Evolutionary conservation across 768 basidiomycete genomes (phyloP), one percentile per base, ranked within the genome.

Genomic region (Russula abietina): DNA sequence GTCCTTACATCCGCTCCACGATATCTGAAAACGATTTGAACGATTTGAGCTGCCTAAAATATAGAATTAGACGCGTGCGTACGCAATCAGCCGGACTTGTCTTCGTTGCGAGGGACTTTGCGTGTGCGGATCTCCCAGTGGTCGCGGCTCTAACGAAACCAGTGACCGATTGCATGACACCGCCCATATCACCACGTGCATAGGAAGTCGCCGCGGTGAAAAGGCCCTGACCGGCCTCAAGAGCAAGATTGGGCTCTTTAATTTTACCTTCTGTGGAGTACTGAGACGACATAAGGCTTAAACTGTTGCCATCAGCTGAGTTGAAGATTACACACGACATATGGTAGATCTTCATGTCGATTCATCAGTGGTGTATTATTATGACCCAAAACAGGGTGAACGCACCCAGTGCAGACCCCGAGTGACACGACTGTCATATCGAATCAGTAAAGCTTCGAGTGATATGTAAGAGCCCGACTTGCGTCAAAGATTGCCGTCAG

Each of bases 221-320:
- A 4, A 97, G 76, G 9, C 91, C 92, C 70, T 91, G 84, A 0
- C 93, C 94, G 4, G 95, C 94, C 71, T 91, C 93, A 10, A 86
- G 81, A 12, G 86, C 85, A 17, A 93, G 76, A 71, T 97, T 95
- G 38, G 95, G 93, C 71, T 97, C 93, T 73, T 98, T 97, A 71
- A 98, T 76, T 71, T 91, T 93, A 54, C 94, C 94, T 76, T 98
- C 93, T 8, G 93, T 96, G 24, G 93, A 93, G 75, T 98, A 98
- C 85, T 90, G 59, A 12, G 17, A 46, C 38, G 2, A 26, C 19
- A 46, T 32, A 48, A 46, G 24, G 16, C 12, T n/a, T 28, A 3
- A 32, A 30, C 14, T 28, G 45, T 16, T 17, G 32, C 24, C 22
- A 16, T 64, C 16, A 16, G 46, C 39, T 19, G 11, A 36, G 10